These are phyloP conservation scores for Scutellaria minor DNA, from an alignment of 257 asterid species.

Conservation along the genomic window DNA sequence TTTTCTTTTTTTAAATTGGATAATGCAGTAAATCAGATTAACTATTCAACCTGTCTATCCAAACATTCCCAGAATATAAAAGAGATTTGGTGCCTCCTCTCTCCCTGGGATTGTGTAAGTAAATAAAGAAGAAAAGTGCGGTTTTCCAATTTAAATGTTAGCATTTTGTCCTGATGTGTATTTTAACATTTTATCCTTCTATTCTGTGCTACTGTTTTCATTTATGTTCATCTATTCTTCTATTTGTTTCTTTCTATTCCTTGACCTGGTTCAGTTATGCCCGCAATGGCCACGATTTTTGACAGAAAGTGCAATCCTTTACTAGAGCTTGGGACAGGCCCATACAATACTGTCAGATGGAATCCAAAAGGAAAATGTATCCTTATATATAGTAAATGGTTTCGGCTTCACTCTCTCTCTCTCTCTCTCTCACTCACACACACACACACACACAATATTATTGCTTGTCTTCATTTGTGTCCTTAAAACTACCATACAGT, in stretches of 20 bases:
- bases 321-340: conserved; percentile 95
- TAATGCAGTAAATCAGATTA: not conserved
- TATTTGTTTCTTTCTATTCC: conserved; percentile 43
- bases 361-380: conserved; percentile 97
- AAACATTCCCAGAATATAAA: not conserved
- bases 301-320: conserved; percentile 92
- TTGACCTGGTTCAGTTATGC: conserved; percentile 88
- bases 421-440: not conserved
- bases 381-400: conserved; percentile 48
- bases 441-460: not conserved
- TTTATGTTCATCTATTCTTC: conserved; percentile 13
- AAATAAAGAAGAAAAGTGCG: conserved; percentile 7
- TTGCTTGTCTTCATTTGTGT: conserved; percentile 32
- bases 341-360: conserved; percentile 96
- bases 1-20: not conserved
- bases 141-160: not conserved
- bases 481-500: conserved; percentile 74
- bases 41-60: not conserved
- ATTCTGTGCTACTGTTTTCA: not conserved
- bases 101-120: not conserved
- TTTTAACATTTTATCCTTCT: not conserved
- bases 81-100: not conserved
- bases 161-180: not conserved
- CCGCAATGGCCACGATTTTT: conserved; percentile 92
- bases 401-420: conserved; percentile 16